phyloP scores from a whole-genome alignment of 2,329 filamentous ascomycete species.

The Aspergillus sp. region DNA sequence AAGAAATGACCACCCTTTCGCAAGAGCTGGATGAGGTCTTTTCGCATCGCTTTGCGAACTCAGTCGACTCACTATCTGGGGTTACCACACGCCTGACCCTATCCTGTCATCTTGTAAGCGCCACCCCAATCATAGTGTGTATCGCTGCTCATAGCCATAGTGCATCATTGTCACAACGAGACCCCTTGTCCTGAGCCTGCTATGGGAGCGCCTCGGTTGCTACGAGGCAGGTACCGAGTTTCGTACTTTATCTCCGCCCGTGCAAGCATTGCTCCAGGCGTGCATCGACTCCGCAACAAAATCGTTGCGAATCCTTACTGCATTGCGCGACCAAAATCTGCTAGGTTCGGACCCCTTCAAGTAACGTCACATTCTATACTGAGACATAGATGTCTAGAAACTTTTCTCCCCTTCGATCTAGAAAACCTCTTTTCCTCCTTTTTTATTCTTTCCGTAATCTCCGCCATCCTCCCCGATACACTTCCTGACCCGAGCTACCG shows the following conservation, averaged over 20 bases:
- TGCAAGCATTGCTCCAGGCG: slow-evolving; percentile 24
- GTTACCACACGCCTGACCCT: slow-evolving; percentile 37
- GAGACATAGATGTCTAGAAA: slow-evolving; percentile 17
- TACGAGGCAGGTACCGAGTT: slow-evolving; percentile 20
- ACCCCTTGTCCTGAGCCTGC: slow-evolving; percentile 22
- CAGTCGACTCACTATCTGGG: slow-evolving; percentile 39
- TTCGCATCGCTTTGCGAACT: slow-evolving; percentile 36
- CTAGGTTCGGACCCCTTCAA: slow-evolving; percentile 17
- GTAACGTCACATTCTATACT: background rate
- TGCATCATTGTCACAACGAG: slow-evolving; percentile 31
- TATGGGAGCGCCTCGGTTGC: slow-evolving; percentile 23
- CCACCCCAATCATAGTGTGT: background rate
- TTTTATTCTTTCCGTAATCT: slow-evolving; percentile 35
- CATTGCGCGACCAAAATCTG: slow-evolving; percentile 26
- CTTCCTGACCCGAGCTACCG: slow-evolving; percentile 48
- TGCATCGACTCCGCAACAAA: slow-evolving; percentile 27
- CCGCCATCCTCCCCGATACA: slow-evolving; percentile 44
- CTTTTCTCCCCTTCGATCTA: slow-evolving; percentile 40
- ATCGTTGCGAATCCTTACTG: slow-evolving; percentile 24
- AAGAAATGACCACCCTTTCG: slow-evolving; percentile 35
- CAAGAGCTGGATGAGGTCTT: slow-evolving; percentile 39
- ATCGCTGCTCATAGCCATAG: slow-evolving; percentile 5
- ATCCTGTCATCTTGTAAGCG: slow-evolving; percentile 36
- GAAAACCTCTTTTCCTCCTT: slow-evolving; percentile 35
- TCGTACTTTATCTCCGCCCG: slow-evolving; percentile 21